A percentile compares a stretch with the other conserved stretches of the same genome.
These are phyloP conservation scores for Stephanodiscus triporus DNA, from an alignment of 108 stramenopile genomes.

Conservation along the genomic window DNA sequence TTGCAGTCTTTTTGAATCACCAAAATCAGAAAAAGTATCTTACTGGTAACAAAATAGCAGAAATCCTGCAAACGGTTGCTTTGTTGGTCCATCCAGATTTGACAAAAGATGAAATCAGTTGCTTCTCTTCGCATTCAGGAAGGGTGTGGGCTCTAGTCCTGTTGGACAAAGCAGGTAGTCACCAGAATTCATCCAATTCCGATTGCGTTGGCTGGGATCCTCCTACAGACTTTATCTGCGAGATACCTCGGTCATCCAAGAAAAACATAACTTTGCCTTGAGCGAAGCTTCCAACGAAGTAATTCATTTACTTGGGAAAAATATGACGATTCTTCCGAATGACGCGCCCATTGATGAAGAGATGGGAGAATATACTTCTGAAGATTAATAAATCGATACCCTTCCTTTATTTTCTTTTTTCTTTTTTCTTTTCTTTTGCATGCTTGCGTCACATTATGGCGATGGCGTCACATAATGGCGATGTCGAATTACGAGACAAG, in stretches of 20 bases:
- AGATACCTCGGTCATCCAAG: not conserved
- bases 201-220: constrained; percentile 14
- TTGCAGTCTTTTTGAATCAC: constrained; percentile 7
- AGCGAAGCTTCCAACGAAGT: not conserved
- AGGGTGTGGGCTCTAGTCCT: constrained; percentile 22
- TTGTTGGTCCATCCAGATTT: not conserved
- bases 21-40: constrained; percentile 3
- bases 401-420: too few species aligned
- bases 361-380: not conserved
- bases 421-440: too few species aligned
- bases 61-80: not conserved
- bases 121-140: constrained; percentile 8
- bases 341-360: not conserved
- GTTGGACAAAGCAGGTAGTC: constrained; percentile 8
- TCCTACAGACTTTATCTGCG: not conserved
- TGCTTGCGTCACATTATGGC: too few species aligned
- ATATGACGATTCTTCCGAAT: not conserved
- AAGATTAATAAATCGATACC: not conserved
- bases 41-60: constrained; percentile 6
- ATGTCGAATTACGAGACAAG: too few species aligned
- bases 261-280: not conserved
- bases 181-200: not conserved
- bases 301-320: not conserved
- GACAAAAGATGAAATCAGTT: not conserved
- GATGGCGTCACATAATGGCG: too few species aligned